Conservation (phyloP, 192 early-diverging fungal species). For the Coemansia sp. region DNA sequence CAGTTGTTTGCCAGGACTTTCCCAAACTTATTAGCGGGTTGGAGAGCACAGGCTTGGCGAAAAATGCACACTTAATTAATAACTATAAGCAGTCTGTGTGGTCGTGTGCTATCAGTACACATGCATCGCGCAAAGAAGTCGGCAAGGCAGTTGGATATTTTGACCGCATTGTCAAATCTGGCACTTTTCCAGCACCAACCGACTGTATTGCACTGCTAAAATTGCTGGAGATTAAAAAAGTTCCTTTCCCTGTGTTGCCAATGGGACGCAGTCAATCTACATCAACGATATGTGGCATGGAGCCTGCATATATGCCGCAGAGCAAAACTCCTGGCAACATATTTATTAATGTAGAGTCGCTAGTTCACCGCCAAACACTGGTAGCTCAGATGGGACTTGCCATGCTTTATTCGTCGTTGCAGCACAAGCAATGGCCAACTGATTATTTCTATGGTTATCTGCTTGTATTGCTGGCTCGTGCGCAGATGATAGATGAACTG, state of each 20-base stretch:
- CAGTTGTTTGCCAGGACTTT: neutral
- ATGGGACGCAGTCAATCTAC: neutral
- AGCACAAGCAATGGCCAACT: neutral
- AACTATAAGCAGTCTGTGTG: neutral
- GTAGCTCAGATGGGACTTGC: neutral
- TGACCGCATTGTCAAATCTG: neutral
- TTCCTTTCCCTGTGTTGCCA: neutral
- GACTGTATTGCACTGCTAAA: neutral
- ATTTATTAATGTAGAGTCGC: neutral
- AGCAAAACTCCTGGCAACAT: neutral
- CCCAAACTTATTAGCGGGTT: neutral
- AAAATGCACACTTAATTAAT: neutral
- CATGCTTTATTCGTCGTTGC: neutral
- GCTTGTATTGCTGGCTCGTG: neutral
- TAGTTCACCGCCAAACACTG: neutral
- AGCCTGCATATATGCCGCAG: neutral
- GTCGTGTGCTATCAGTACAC: neutral
- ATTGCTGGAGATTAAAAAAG: neutral
- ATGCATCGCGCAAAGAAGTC: neutral
- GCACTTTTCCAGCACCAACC: neutral
- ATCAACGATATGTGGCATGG: neutral
- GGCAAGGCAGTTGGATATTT: neutral
- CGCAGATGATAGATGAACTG: neutral
- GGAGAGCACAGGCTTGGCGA: neutral
- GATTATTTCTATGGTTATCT: neutral